Conservation (phyloP, 805 yeast genomes). For the Cyberlindnera veronae region DNA sequence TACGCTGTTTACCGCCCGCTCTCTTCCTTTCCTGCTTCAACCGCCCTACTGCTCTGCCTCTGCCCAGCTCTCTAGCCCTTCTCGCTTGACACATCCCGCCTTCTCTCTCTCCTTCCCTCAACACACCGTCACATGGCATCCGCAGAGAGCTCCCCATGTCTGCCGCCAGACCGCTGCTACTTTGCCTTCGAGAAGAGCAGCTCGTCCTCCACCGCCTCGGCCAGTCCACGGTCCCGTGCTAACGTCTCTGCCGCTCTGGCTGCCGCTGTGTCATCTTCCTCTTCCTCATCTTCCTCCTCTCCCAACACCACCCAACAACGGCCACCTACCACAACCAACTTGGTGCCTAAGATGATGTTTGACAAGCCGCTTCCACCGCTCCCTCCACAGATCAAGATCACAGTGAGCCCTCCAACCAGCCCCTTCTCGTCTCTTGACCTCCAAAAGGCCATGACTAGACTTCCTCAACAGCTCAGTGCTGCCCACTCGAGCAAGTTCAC, state of each 20-base stretch:
- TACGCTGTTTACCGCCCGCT: too few relatives aligned
- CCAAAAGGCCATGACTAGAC: slow-evolving; percentile 5
- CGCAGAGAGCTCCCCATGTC: slow-evolving; percentile 12
- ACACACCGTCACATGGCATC: slow-evolving; percentile 10
- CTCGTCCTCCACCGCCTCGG: background rate
- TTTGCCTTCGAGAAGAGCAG: slow-evolving; percentile 11
- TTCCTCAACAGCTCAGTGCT: slow-evolving; percentile 15
- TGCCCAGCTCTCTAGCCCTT: background rate
- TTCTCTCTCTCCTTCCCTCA: background rate
- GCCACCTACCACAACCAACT: background rate
- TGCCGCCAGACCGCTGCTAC: slow-evolving; percentile 7
- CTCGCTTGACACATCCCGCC: background rate
- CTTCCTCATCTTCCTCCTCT: background rate
- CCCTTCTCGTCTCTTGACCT: slow-evolving; percentile 6
- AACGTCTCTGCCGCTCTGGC: slow-evolving; percentile 1
- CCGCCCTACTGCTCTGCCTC: too few relatives aligned
- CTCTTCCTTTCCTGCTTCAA: background rate
- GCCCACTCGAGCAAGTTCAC: slow-evolving; percentile 14
- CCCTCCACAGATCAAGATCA: slow-evolving; percentile 14
- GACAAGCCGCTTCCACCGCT: slow-evolving; percentile 2
- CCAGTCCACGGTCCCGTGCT: background rate
- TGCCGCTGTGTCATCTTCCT: background rate
- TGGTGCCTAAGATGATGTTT: background rate
- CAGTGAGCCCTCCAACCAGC: slow-evolving; percentile 12
- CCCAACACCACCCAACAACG: background rate